Conservation (phyloP, 768 basidiomycete species). For the Boletus tylopilopsis region DNA sequence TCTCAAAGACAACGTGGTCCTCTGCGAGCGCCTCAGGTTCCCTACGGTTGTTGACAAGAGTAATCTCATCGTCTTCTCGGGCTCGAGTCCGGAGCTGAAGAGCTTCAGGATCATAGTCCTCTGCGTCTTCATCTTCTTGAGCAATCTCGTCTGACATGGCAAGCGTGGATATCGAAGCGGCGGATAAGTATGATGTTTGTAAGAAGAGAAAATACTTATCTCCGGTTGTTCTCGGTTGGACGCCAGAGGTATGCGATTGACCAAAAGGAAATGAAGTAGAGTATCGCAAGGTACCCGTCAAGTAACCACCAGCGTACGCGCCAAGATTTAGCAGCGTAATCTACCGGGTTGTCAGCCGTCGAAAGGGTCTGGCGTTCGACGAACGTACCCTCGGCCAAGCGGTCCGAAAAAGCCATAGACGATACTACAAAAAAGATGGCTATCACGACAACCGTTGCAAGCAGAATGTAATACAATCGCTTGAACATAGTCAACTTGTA, state of each 20-base stretch:
- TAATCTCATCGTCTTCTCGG: slow-evolving; percentile 62
- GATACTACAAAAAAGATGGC: slow-evolving; percentile 91
- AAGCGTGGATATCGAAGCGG: slow-evolving; percentile 53
- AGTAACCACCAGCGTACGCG: slow-evolving; percentile 91
- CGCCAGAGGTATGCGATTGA: slow-evolving; percentile 90
- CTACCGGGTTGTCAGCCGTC: slow-evolving; percentile 36
- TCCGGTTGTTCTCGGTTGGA: slow-evolving; percentile 84
- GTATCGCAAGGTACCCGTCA: slow-evolving; percentile 89
- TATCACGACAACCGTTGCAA: slow-evolving; percentile 78
- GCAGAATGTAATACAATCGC: slow-evolving; percentile 77
- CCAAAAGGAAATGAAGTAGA: slow-evolving; percentile 80
- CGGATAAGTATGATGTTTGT: slow-evolving; percentile 15
- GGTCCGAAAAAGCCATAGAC: slow-evolving; percentile 84
- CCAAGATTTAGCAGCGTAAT: slow-evolving; percentile 92
- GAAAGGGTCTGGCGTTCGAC: background rate
- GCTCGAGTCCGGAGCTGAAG: slow-evolving; percentile 52
- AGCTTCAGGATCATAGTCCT: slow-evolving; percentile 85
- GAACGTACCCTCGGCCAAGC: slow-evolving; percentile 77
- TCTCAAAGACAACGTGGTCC: slow-evolving; percentile 84
- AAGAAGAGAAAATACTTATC: slow-evolving; percentile 47
- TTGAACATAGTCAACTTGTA: slow-evolving; percentile 90
- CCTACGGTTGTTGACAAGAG: slow-evolving; percentile 61
- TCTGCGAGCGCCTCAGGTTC: slow-evolving; percentile 48
- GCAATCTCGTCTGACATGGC: slow-evolving; percentile 97
- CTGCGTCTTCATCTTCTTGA: slow-evolving; percentile 90